A percentile compares a stretch with the other conserved stretches of the same genome.
Evolutionary conservation across 2,329 filamentous ascomycete genomes (phyloP).

Genomic region (Gyromitra esculenta): DNA sequence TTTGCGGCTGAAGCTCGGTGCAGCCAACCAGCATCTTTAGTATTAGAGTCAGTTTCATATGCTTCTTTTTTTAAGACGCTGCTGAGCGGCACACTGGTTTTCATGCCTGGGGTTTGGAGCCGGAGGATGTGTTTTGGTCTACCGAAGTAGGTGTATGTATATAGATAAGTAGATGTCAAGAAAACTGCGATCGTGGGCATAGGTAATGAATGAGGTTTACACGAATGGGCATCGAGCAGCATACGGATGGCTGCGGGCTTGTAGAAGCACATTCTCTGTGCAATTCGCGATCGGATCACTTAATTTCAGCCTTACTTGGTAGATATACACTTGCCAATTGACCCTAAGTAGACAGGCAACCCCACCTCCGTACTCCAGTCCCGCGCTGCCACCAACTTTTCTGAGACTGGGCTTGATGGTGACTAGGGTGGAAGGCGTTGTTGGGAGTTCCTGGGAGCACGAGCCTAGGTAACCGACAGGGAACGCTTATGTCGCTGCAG

Average conservation of each 20-base stretch:
- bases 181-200: conserved; percentile 15
- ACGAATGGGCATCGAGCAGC: background rate
- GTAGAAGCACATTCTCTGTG: conserved; percentile 14
- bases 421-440: conserved; percentile 10
- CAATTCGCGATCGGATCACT: conserved; percentile 11
- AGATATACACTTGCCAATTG: conserved; percentile 1
- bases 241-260: background rate
- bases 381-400: conserved; percentile 27
- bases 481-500: conserved; percentile 9
- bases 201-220: conserved; percentile 12
- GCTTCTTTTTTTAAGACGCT: conserved; percentile 31
- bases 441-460: conserved; percentile 35
- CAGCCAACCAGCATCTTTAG: background rate
- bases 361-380: conserved; percentile 24
- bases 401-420: conserved; percentile 22
- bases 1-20: conserved; percentile 46
- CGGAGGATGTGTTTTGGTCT: conserved; percentile 19
- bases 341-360: conserved; percentile 6
- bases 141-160: conserved; percentile 4
- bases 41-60: conserved; percentile 30
- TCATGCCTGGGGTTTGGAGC: background rate
- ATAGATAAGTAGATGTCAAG: background rate
- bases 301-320: conserved; percentile 39
- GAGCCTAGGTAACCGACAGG: conserved; percentile 32
- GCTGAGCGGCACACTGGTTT: conserved; percentile 14